phyloP scores from a whole-genome alignment of 2,329 filamentous ascomycete genomes.

The Colletotrichum lini region DNA sequence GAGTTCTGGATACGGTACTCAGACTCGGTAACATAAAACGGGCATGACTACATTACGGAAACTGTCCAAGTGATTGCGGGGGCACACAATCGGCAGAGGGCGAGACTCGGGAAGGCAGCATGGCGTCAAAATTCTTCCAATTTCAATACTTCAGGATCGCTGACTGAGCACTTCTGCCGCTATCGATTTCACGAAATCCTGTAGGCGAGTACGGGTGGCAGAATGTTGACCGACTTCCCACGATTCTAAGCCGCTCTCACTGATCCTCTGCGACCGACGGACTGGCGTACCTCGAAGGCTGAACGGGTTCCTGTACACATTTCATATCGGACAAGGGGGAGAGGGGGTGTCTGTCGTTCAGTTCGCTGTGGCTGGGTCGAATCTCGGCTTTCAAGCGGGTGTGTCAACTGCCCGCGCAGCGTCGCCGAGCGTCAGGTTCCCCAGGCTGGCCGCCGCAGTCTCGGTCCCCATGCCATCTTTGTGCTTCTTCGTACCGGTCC shows the following conservation, averaged over 20 bases:
- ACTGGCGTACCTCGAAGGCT: neutral
- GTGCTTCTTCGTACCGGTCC: slow-evolving; percentile 19
- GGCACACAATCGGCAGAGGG: too few species aligned
- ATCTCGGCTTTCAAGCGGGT: slow-evolving; percentile 5
- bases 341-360: neutral
- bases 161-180: neutral
- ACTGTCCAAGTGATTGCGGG: neutral
- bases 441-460: neutral
- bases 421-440: slow-evolving; percentile 8
- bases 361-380: neutral
- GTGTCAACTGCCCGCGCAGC: slow-evolving; percentile 17
- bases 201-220: neutral
- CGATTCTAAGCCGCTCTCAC: neutral
- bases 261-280: neutral
- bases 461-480: neutral
- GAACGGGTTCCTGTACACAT: neutral
- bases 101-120: neutral
- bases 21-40: too few species aligned
- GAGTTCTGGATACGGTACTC: too few species aligned
- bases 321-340: neutral
- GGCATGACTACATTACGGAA: too few species aligned
- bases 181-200: neutral
- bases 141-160: neutral
- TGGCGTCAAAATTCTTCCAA: too few species aligned
- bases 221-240: neutral